Percentiles rank a stretch among this genome's conserved stretches.
Conservation (phyloP, 257 asterid species). For the Solanum ahanhuiri region DNA sequence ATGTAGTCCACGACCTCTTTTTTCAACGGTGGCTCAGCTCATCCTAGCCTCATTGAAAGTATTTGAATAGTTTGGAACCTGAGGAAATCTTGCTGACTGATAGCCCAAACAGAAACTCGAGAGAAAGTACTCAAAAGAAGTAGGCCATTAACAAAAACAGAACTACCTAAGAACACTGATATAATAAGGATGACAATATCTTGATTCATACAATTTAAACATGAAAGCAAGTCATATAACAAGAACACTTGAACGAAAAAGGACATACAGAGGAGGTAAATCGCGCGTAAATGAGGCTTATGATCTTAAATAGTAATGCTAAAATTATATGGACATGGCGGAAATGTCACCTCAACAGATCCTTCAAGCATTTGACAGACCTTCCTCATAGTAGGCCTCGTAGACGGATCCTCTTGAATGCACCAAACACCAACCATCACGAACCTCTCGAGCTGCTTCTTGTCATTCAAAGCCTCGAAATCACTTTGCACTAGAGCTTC, state of each 20-base stretch:
- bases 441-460: slow-evolving; percentile 5
- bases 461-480: slow-evolving; percentile 11
- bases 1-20: slow-evolving; percentile 55
- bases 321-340: slow-evolving; percentile 8
- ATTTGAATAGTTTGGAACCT: slow-evolving; percentile 52
- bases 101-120: slow-evolving; percentile 1
- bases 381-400: slow-evolving; percentile 23
- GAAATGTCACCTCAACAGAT: slow-evolving; percentile 8
- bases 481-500: slow-evolving; percentile 11
- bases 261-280: not conserved
- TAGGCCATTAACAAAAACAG: too few species aligned
- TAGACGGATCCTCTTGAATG: slow-evolving; percentile 16
- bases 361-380: slow-evolving; percentile 28
- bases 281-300: not conserved
- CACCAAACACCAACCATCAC: slow-evolving; percentile 27
- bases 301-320: not conserved
- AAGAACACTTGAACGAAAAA: not conserved
- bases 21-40: slow-evolving; percentile 76
- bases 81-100: slow-evolving; percentile 33
- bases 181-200: too few species aligned
- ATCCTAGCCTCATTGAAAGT: slow-evolving; percentile 34
- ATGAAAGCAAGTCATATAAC: not conserved
- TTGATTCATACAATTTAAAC: not conserved
- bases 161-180: too few species aligned
- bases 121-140: too few species aligned